Percentiles rank a stretch among this genome's conserved stretches.
These are phyloP conservation scores for Psilocybe azurescens DNA, from an alignment of 768 basidiomycete genomes.

Conservation along the genomic window DNA sequence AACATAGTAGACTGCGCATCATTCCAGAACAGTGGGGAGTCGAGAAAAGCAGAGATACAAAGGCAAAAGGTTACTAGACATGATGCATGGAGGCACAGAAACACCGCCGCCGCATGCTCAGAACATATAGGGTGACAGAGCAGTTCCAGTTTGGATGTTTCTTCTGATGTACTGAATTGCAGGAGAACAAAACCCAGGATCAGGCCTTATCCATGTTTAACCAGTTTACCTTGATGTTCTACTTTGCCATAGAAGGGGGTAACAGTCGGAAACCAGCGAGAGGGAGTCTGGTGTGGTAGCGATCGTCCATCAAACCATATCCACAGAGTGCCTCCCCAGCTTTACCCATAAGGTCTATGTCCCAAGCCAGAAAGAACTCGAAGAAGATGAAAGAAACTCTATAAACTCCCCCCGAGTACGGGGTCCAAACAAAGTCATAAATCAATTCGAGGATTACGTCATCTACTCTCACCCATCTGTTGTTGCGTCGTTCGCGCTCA, in stretches of 20 bases:
- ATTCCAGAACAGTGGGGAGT: not conserved
- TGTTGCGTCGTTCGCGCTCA: not conserved
- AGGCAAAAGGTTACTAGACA: constrained; percentile 6
- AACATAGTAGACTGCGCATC: not conserved
- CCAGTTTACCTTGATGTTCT: not conserved
- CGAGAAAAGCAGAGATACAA: not conserved
- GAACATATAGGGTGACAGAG: not conserved
- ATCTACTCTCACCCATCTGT: not conserved
- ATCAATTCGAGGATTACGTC: constrained; percentile 6
- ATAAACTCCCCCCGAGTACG: not conserved
- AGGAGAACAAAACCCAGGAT: not conserved
- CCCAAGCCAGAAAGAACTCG: not conserved
- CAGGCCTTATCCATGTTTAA: not conserved
- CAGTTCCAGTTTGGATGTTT: not conserved
- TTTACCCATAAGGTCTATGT: not conserved
- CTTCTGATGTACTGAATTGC: not conserved
- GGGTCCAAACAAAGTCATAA: not conserved
- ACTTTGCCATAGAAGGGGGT: not conserved
- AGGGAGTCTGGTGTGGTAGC: not conserved
- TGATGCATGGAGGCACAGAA: not conserved
- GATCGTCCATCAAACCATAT: not conserved
- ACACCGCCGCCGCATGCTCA: not conserved
- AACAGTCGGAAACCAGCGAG: not conserved
- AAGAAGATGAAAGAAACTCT: not conserved
- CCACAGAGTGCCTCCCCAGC: not conserved